Base-by-base conservation (phyloP, 2,329 filamentous ascomycete species). In the Periconia digitata region DNA sequence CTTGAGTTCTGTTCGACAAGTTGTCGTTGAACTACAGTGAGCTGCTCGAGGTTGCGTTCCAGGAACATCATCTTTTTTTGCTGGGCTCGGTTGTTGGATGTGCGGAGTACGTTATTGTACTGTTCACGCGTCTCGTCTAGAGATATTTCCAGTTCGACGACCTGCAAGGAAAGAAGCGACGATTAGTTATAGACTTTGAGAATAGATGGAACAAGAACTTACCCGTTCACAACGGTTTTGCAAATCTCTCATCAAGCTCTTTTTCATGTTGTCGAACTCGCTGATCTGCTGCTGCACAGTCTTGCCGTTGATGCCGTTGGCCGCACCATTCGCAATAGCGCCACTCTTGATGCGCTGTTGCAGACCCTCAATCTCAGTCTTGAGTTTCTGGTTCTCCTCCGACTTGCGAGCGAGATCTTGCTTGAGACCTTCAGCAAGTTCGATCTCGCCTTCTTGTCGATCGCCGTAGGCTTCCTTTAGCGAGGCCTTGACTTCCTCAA, bases 21-120 rank as follows among this genome's bases (percentile, higher is more conserved):
- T 75, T 99, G 94, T 46, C 94, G 85, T 75, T 99, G 94, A 45
- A 99, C 94, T 67, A 96, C 90, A 3, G 94, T 99, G 46, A 99
- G 81, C 74, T 99, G 94, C 76, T 99, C 94, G 35, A 99, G 84
- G 71, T 99, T 99, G 68, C 94, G 87, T 78, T 99, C 94, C 43
- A 99, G 77, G 82, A 99, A 99, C 15, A 94, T 95, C 89, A 99
- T 97, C 83, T 99, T 99, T 87, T 99, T 99, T 76, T 99, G 94
- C 77, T 99, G 94, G 20, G 94, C 92, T 50, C 94, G 88, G 79
- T 95, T 97, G 79, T 99, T 99, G 59, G 90, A 96, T 42, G 90
- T 94, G 47, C 92, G 87, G 49, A 99, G 82, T 51, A 99, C 94
- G 64, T 96, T 96, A 79, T 99, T 97, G 78, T 99, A 99, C 76